phyloP scores from a whole-genome alignment of 129 eudicot genomes.

The Cynara cardunculus region DNA sequence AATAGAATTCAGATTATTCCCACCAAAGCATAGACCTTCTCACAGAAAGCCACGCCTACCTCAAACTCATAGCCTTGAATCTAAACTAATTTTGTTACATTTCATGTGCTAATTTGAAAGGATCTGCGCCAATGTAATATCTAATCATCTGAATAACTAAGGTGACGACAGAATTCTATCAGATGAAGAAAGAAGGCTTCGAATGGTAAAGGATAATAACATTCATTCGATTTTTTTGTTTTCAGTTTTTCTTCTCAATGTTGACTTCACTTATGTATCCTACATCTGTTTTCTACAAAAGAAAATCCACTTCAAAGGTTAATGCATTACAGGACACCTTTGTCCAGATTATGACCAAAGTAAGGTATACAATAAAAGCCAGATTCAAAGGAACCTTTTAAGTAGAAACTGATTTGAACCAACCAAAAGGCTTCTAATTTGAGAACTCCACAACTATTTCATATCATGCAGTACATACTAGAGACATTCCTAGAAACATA shows the following conservation, averaged over 20 bases:
- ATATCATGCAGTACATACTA: neutral
- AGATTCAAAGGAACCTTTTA: neutral
- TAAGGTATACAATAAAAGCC: neutral
- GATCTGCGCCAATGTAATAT: conserved; percentile 2
- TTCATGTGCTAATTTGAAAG: neutral
- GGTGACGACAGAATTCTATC: neutral
- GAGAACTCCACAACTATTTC: neutral
- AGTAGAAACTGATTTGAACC: neutral
- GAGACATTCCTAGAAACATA: neutral
- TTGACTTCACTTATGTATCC: neutral
- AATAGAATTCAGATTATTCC: neutral
- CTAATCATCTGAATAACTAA: conserved; percentile 4
- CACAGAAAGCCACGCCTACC: conserved; percentile 3
- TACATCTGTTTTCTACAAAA: neutral
- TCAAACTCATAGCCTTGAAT: neutral
- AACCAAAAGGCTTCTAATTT: neutral
- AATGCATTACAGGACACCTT: neutral
- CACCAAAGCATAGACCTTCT: conserved; percentile 4
- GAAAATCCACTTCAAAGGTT: neutral
- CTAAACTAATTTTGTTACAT: conserved; percentile 6
- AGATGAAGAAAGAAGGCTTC: neutral
- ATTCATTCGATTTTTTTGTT: neutral
- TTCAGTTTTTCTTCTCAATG: neutral
- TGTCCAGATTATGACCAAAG: neutral
- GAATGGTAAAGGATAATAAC: neutral